Percentiles rank a stretch among this genome's conserved stretches.
Evolutionary conservation across 2,329 filamentous ascomycete genomes (phyloP).

Genomic region (Ophiostoma ulmi): DNA sequence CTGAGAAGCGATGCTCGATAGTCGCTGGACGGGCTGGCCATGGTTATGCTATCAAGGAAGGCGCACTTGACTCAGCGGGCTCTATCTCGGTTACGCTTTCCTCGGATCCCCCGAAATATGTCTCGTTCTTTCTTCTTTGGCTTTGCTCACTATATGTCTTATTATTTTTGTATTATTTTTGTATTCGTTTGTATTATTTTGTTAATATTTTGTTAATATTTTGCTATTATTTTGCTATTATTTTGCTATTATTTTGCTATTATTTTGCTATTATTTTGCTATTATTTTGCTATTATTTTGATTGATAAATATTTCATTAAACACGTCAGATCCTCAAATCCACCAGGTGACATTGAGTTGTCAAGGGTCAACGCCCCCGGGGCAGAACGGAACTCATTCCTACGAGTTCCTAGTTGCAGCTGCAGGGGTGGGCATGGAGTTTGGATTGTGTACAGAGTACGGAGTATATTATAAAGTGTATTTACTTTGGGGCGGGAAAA

Average conservation of each 20-base stretch:
- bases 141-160: background rate
- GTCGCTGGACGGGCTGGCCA: background rate
- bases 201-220: no score
- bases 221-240: background rate
- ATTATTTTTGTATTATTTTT: background rate
- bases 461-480: no score
- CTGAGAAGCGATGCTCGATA: no score
- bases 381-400: conserved; percentile 11
- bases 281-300: background rate
- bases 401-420: conserved; percentile 1
- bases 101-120: background rate
- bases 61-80: background rate
- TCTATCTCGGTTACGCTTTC: background rate
- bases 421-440: background rate
- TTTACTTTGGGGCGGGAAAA: background rate
- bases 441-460: background rate
- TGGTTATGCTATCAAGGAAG: background rate
- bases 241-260: background rate
- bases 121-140: background rate
- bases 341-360: conserved; percentile 2
- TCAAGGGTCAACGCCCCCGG: conserved; percentile 5
- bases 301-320: background rate
- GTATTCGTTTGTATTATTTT: background rate
- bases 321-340: background rate
- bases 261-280: background rate